Percentiles rank a stretch among this genome's conserved stretches.
These are phyloP conservation scores for Trichosanthes truncata DNA, from an alignment of 306 rosid species.

Conservation along the genomic window DNA sequence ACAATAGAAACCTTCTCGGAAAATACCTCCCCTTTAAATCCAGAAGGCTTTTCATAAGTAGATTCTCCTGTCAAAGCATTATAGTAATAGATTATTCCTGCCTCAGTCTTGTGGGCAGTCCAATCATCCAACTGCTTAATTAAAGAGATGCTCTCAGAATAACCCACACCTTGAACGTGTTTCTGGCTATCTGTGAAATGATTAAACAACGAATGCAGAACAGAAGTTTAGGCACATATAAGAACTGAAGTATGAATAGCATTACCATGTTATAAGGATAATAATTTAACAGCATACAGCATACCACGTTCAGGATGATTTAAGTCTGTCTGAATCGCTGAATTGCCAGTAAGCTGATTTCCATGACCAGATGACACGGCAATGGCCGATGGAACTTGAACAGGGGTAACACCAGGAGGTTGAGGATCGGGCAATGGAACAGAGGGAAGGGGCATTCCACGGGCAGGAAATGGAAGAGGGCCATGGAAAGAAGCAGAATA, in stretches of 20 bases:
- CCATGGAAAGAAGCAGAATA: slow-evolving; percentile 61
- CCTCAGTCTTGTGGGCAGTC: slow-evolving; percentile 85
- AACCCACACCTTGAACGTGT: slow-evolving; percentile 27
- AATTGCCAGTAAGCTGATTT: slow-evolving; percentile 32
- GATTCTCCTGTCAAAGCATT: slow-evolving; percentile 81
- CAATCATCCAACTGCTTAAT: slow-evolving; percentile 65
- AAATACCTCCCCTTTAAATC: slow-evolving; percentile 85
- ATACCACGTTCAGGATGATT: slow-evolving; percentile 45
- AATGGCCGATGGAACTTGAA: slow-evolving; percentile 24
- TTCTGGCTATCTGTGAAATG: slow-evolving; percentile 34
- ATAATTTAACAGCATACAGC: slow-evolving; percentile 12
- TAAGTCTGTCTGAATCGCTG: slow-evolving; percentile 37
- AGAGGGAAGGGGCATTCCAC: slow-evolving; percentile 51
- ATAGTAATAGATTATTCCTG: slow-evolving; percentile 78
- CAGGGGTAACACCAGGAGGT: slow-evolving; percentile 87
- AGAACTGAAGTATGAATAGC: neutral
- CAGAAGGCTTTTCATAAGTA: slow-evolving; percentile 74
- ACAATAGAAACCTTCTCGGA: neutral
- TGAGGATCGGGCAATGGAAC: slow-evolving; percentile 75
- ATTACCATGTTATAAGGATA: neutral
- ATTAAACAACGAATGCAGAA: neutral
- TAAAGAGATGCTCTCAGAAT: slow-evolving; percentile 20
- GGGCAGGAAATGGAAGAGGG: slow-evolving; percentile 60
- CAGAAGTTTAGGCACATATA: neutral
- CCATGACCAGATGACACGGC: slow-evolving; percentile 21